phyloP scores from a whole-genome alignment of 2,329 filamentous ascomycete species.

The Cladophialophora immunda region DNA sequence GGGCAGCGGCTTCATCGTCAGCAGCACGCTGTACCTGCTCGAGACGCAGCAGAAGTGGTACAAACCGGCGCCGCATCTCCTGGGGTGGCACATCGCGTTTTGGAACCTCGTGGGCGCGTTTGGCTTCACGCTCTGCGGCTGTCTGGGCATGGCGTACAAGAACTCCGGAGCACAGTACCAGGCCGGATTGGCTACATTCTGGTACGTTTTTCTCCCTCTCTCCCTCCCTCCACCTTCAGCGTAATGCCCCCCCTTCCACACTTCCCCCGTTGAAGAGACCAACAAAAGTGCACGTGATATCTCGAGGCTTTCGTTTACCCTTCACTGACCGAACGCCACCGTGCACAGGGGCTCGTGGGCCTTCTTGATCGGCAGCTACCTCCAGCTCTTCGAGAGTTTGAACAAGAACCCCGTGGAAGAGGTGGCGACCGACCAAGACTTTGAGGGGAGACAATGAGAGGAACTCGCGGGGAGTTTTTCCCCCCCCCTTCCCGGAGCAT shows the following conservation, averaged over 20 bases:
- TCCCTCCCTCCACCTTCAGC: not conserved
- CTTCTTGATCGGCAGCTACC: slow-evolving; percentile 55
- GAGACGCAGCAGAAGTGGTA: slow-evolving; percentile 73
- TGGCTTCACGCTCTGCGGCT: slow-evolving; percentile 70
- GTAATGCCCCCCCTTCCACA: not conserved
- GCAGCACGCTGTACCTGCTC: slow-evolving; percentile 67
- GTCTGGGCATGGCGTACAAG: slow-evolving; percentile 58
- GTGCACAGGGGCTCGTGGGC: slow-evolving; percentile 46
- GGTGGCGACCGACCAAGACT: slow-evolving; percentile 15
- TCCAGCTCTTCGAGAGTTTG: slow-evolving; percentile 61
- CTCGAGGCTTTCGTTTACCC: too few relatives aligned
- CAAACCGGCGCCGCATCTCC: slow-evolving; percentile 61
- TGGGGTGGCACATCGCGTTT: slow-evolving; percentile 73
- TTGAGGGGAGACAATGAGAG: not conserved
- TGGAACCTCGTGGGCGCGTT: slow-evolving; percentile 72
- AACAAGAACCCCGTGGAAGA: slow-evolving; percentile 57
- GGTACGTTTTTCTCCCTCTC: slow-evolving; percentile 45
- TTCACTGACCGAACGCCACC: not conserved
- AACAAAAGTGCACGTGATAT: not conserved
- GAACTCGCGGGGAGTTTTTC: too few relatives aligned
- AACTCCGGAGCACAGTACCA: slow-evolving; percentile 57
- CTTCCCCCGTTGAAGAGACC: not conserved
- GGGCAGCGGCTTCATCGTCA: slow-evolving; percentile 69
- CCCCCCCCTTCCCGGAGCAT: too few relatives aligned
- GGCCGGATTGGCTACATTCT: slow-evolving; percentile 56